A percentile compares a stretch with the other conserved stretches of the same genome.
Conservation (phyloP, 2,329 filamentous ascomycete genomes). For the Salinomyces thailandicus region DNA sequence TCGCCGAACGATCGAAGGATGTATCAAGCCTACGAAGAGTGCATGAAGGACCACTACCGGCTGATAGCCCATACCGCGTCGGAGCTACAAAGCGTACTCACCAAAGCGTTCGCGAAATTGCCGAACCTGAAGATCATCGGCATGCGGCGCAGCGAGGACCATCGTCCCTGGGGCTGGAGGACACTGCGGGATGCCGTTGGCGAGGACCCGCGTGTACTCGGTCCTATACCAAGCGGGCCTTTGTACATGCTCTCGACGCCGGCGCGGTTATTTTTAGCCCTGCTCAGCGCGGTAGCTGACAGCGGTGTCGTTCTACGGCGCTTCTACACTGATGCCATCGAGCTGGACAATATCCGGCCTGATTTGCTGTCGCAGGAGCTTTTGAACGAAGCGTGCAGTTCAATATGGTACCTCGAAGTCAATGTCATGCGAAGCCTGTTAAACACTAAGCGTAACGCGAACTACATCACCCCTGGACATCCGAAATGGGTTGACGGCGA, state of each 20-base stretch:
- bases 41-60: slow-evolving; percentile 13
- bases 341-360: slow-evolving; percentile 19
- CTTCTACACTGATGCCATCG: slow-evolving; percentile 25
- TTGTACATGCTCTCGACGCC: slow-evolving; percentile 13
- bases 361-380: slow-evolving; percentile 9
- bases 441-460: slow-evolving; percentile 2
- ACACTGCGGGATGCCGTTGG: slow-evolving; percentile 15
- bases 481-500: slow-evolving; percentile 7
- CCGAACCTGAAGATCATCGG: slow-evolving; percentile 22
- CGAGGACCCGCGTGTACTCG: slow-evolving; percentile 21
- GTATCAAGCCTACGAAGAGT: slow-evolving; percentile 14
- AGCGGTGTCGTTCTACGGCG: slow-evolving; percentile 12
- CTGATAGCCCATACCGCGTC: slow-evolving; percentile 8
- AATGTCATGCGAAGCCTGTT: slow-evolving; percentile 19
- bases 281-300: slow-evolving; percentile 14
- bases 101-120: slow-evolving; percentile 10
- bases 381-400: slow-evolving; percentile 13
- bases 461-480: neutral
- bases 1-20: slow-evolving; percentile 4
- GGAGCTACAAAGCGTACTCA: slow-evolving; percentile 12
- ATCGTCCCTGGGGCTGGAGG: slow-evolving; percentile 21
- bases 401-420: slow-evolving; percentile 21
- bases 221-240: slow-evolving; percentile 14
- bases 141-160: slow-evolving; percentile 22
- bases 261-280: slow-evolving; percentile 18